Evolutionary conservation across 495 filamentous ascomycete genomes (phyloP), one percentile per base, ranked within the genome.

Genomic region (Xylaria scruposa): DNA sequence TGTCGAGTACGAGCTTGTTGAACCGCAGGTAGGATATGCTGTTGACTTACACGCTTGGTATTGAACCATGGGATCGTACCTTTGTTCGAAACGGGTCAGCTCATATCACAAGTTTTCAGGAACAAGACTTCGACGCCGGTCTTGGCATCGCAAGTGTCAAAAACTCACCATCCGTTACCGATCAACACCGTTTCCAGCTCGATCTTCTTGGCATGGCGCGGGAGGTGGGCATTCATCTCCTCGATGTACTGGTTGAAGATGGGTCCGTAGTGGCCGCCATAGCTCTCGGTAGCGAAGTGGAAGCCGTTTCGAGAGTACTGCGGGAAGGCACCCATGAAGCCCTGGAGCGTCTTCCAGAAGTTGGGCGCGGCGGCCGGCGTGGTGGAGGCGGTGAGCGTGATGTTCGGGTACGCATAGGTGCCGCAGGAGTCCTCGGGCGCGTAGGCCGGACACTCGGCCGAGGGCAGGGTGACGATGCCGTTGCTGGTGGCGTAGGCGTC

Each of bases 231-330:
- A 68, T 94, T 94, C 76, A 93, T 90, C 68, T 87, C 77, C 70
- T 91, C 87, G 75, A 93, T 88, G 75, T 89, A 93, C 19, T 87
- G 83, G 46, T 88, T 85, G 72, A 90, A 92, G 1, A 88, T 81
- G 0, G 90, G 91, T 0, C 90, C 91, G 59, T 92, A 92, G 40
- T 89, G 90, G 1, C 90, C 90, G 15, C 91, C 91, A 71, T 92
- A 92, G 40, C 82, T 85, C 74, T 90, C 88, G 1, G 87, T 88
- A 10, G 86, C 82, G 79, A 91, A 89, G 73, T 89, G 86, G 77
- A 90, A 88, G 1, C 83, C 81, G 49, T 85, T 79, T 15, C 85
- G 76, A 1, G 86, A 84, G 78, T 90, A 90, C 65, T 90, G 76
- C 3, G 89, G 89, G 74, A 91, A 91, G 3, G 84, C 88, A 1